Percentiles rank a stretch among this genome's conserved stretches.
These are phyloP conservation scores for Anethum foeniculum DNA, from an alignment of 140 eudicot genomes.

Conservation along the genomic window DNA sequence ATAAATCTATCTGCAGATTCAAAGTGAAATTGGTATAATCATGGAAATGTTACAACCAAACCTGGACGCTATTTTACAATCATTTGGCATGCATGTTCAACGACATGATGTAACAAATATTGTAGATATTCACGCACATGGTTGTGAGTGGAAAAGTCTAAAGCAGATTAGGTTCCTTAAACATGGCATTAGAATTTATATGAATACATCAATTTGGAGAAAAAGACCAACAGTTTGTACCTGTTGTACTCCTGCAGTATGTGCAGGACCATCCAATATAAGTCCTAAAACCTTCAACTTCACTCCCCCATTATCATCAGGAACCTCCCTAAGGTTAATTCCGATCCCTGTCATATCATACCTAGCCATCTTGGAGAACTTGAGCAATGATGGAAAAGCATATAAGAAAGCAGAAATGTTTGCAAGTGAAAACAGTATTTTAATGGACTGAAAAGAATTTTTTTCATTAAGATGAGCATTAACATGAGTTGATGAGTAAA, in stretches of 20 bases:
- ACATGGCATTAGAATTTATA: neutral
- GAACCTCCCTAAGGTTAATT: constrained; percentile 82
- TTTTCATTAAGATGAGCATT: neutral
- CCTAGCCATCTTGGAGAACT: constrained; percentile 98
- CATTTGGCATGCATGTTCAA: neutral
- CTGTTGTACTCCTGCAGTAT: constrained; percentile 88
- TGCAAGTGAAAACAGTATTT: constrained; percentile 45
- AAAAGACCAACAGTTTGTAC: constrained; percentile 18
- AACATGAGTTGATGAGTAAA: neutral
- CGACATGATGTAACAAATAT: neutral
- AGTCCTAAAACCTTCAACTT: constrained; percentile 85
- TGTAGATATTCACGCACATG: neutral
- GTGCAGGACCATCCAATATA: constrained; percentile 91
- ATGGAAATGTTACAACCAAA: neutral
- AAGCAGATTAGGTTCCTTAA: neutral
- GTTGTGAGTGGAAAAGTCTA: neutral
- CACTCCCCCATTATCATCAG: constrained; percentile 57
- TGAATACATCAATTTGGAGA: neutral
- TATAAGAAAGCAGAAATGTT: constrained; percentile 64
- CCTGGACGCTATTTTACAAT: neutral
- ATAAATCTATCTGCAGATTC: neutral
- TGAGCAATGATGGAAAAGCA: constrained; percentile 54
- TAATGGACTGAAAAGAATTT: constrained; percentile 11
- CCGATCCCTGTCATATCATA: constrained; percentile 97
- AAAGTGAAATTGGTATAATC: neutral